Evolutionary conservation across 768 basidiomycete genomes (phyloP).

Genomic region (Boletus speciosus): DNA sequence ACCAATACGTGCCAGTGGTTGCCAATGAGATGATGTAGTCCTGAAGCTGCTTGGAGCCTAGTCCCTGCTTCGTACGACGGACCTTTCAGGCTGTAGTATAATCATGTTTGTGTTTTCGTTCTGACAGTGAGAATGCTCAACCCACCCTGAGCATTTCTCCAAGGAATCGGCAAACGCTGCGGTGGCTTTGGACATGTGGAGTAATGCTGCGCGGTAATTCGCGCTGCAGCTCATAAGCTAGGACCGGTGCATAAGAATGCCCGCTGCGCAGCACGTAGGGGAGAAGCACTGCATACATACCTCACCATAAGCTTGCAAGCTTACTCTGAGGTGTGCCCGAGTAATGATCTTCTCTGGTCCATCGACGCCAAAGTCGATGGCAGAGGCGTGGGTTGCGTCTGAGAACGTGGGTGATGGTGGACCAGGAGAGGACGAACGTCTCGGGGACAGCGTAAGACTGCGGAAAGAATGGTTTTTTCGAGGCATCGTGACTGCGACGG

Average conservation of each 20-base stretch:
- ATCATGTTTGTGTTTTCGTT: background rate
- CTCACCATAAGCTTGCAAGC: slow-evolving; percentile 77
- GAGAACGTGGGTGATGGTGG: slow-evolving; percentile 85
- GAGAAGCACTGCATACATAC: slow-evolving; percentile 40
- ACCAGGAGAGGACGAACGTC: slow-evolving; percentile 45
- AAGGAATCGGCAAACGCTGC: slow-evolving; percentile 84
- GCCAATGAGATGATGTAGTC: slow-evolving; percentile 85
- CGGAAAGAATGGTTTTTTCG: slow-evolving; percentile 56
- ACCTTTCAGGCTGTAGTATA: slow-evolving; percentile 59
- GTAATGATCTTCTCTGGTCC: slow-evolving; percentile 84
- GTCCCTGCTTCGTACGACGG: slow-evolving; percentile 78
- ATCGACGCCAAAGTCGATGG: slow-evolving; percentile 69
- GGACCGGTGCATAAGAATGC: slow-evolving; percentile 19
- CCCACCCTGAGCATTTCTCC: slow-evolving; percentile 79
- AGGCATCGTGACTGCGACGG: slow-evolving; percentile 36
- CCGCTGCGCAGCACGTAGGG: background rate
- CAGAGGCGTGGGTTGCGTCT: slow-evolving; percentile 74
- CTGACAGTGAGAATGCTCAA: slow-evolving; percentile 2
- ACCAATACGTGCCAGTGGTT: slow-evolving; percentile 94
- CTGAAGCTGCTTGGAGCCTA: slow-evolving; percentile 79
- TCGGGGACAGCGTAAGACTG: slow-evolving; percentile 46
- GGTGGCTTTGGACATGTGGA: slow-evolving; percentile 78
- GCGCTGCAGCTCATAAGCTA: slow-evolving; percentile 77
- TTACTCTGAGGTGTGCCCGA: slow-evolving; percentile 69
- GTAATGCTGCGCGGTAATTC: slow-evolving; percentile 75